These are phyloP conservation scores for Nyctanthes arbortristis DNA, from an alignment of 257 asterid species.

Conservation along the genomic window DNA sequence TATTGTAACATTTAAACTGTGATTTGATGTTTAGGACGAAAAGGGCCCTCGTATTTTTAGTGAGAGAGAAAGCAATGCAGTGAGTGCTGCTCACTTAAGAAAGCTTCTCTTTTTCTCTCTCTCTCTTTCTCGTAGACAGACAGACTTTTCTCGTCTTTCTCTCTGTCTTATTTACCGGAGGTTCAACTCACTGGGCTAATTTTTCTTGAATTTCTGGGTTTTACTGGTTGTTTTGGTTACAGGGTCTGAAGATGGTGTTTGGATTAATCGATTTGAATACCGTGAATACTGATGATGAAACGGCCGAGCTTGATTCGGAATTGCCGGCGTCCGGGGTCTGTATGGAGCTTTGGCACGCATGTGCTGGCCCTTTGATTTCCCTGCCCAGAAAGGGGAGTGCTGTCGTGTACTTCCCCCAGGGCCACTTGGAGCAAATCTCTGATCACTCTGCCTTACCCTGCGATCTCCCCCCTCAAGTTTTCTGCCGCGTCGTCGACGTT, in stretches of 20 bases:
- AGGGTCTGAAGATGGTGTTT: constrained; percentile 46
- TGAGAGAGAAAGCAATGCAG: too few species aligned
- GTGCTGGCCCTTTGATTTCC: constrained; percentile 97
- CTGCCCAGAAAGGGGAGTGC: constrained; percentile 86
- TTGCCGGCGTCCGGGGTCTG: constrained; percentile 54
- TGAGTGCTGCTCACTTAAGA: not conserved
- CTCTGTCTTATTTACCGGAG: constrained; percentile 11
- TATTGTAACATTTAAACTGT: not conserved
- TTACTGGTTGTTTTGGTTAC: not conserved
- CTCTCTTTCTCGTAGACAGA: constrained; percentile 9
- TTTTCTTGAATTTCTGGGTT: constrained; percentile 33
- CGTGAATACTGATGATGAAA: constrained; percentile 56
- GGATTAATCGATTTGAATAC: constrained; percentile 86
- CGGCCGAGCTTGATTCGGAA: constrained; percentile 42
- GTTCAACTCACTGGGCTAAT: not conserved
- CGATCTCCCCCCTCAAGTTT: constrained; percentile 84
- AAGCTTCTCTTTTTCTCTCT: constrained; percentile 9
- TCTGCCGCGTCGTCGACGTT: constrained; percentile 93
- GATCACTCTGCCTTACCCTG: constrained; percentile 48
- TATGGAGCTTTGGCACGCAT: constrained; percentile 99
- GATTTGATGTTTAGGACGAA: not conserved
- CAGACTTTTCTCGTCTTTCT: not conserved
- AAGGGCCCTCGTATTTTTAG: not conserved
- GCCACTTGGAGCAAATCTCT: constrained; percentile 76
- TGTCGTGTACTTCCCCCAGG: constrained; percentile 93